Percentiles rank a stretch among this genome's conserved stretches.
Conservation (phyloP, 2,329 filamentous ascomycete species). For the Claviceps capensis region DNA sequence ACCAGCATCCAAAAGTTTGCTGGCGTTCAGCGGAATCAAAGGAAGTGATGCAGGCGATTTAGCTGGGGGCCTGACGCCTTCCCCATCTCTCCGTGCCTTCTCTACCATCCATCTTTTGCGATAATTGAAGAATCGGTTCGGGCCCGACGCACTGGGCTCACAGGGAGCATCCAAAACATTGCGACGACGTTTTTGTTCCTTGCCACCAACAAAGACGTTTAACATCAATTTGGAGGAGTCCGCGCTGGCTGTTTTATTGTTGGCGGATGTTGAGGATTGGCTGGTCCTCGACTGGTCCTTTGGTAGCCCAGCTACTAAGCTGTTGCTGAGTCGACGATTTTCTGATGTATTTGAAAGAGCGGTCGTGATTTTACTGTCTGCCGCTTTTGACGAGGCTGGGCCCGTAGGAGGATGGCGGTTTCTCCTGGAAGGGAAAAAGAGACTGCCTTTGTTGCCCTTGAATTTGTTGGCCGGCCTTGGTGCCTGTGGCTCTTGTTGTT, state of each 20-base stretch:
- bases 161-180: constrained; percentile 25
- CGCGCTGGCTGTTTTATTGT: background rate
- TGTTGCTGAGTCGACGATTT: background rate
- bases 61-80: constrained; percentile 3
- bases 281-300: background rate
- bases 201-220: constrained; percentile 35
- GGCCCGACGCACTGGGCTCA: constrained; percentile 26
- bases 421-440: background rate
- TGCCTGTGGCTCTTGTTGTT: background rate
- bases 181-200: constrained; percentile 20
- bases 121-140: constrained; percentile 22
- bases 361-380: background rate
- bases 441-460: background rate
- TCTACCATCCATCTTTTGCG: constrained; percentile 4
- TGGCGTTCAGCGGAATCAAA: background rate
- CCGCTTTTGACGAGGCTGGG: background rate
- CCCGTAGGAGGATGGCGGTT: background rate
- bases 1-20: background rate
- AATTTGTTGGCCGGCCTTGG: background rate
- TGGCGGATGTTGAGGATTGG: background rate
- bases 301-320: background rate
- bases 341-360: background rate
- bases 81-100: constrained; percentile 6
- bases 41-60: background rate
- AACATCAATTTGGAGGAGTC: background rate